Evolutionary conservation across 176 grass and related monocot genomes (phyloP), one percentile per base, ranked within the genome.

Genomic region (Raddia guianensis): DNA sequence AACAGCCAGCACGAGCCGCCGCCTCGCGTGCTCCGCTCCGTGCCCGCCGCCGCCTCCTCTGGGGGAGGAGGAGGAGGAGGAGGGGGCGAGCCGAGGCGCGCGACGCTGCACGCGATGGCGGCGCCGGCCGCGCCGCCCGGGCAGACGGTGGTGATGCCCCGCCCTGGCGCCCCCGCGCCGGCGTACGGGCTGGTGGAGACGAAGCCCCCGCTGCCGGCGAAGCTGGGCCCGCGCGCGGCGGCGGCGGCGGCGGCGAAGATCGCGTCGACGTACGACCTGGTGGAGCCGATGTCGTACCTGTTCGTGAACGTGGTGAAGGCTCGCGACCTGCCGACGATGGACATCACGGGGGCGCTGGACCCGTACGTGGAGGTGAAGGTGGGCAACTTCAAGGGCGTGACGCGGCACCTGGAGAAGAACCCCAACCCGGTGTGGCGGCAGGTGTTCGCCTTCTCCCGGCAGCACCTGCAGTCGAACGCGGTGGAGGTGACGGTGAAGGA

Each of bases 351-450:
- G 43, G 84, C 83, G 56, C 89, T 94, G 19, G 94, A 97, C 82
- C 94, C 94, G 18, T 97, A 56, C 84, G 94, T 92, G 8, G 91
- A 97, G 89, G 89, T 97, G 27, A 91, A 78, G 89, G 73, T 94
- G 5, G 95, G 95, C 9, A 91, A 94, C 78, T 98, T 77, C 79
- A 89, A 91, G 82, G 95, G 90, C 71, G 77, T 63, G 0, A 98
- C 92, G 1, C 76, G 20, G 64, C 72, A 89, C 64, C 61, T 89
- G n/a, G 90, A 87, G 70, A 94, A 91, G 87, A 94, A 84, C 75
- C 44, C 53, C 76, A 91, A 94, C 70, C 94, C 94, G 33, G 91
- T 84, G 69, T 97, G 94, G 91, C 69, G 81, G 3, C 85, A 97
- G 82, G 82, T 88, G 6, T 97, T 94, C 65, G 89, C 95, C 85